Base-by-base conservation (phyloP, 2,329 filamentous ascomycete species). In the Ceratocystiopsis sp. region DNA sequence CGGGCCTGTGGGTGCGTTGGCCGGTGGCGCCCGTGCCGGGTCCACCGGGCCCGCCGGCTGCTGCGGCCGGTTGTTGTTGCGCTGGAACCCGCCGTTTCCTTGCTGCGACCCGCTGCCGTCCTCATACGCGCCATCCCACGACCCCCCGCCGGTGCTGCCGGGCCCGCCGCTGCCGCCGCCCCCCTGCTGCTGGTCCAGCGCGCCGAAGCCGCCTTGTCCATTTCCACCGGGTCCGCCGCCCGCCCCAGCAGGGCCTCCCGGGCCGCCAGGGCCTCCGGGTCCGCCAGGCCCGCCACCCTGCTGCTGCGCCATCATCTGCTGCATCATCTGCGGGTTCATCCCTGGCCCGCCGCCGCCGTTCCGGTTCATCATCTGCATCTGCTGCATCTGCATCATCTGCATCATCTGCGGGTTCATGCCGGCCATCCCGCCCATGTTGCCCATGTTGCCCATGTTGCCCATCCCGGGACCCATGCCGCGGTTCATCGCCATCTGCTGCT, bases 1-100 rank as follows among this genome's bases (percentile, higher is more conserved):
- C 5, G 91, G 91, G 0, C 91, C 91, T 0, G 91, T 98, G 0
- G 91, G 91, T 7, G 91, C 84, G 56, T 85, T 85, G 6, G 82
- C 79, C 17, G 84, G 84, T 14, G 78, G 75, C 9, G 65, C 75
- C 49, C 73, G 74, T 44, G 61, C 65, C 2, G 72, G 71, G 47
- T 73, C 69, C 19, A 60, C 55, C 1, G 68, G 61, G 57, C 36
- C 62, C 57, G 7, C 25, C 41, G 59, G 61, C 42, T 51, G 52
- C 34, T 46, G 14, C 18, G 16, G 32, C 38, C 41, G 18, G 46
- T 46, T 45, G 41, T 46, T 45, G 41, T 38, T 42, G 44, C 45
- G 56, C 41, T 59, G 54, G 40, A 56, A 54, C 35, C 59, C 61
- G 41, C 57, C 45, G 25, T 50, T 49, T n/a, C 57, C 50, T 63